phyloP scores from a whole-genome alignment of 768 basidiomycete genomes.

The Suillus subalutaceus region DNA sequence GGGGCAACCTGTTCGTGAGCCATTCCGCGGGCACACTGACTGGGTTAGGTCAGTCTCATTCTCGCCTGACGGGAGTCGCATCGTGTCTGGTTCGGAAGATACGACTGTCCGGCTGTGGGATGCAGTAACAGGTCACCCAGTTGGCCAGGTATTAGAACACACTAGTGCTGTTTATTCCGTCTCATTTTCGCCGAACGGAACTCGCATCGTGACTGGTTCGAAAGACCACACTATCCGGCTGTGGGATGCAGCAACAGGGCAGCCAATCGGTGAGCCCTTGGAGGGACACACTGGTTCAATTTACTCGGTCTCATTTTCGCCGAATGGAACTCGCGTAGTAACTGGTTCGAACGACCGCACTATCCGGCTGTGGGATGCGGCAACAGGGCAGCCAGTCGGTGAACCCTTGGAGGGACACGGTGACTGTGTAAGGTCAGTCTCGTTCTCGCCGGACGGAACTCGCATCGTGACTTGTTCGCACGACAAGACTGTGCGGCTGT shows the following conservation, averaged over 20 bases:
- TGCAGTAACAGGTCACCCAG: constrained; percentile 12
- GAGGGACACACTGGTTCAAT: constrained; percentile 15
- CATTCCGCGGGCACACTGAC: constrained; percentile 12
- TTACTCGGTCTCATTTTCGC: constrained; percentile 19
- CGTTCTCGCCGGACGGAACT: constrained; percentile 11
- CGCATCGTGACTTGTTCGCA: constrained; percentile 1
- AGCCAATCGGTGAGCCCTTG: constrained; percentile 9
- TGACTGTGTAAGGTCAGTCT: neutral
- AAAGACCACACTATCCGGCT: constrained; percentile 13
- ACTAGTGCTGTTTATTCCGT: constrained; percentile 7
- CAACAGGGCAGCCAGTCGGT: constrained; percentile 5
- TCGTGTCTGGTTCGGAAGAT: constrained; percentile 26
- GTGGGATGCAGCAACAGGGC: constrained; percentile 18
- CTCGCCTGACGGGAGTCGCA: constrained; percentile 13
- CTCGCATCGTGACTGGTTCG: constrained; percentile 10
- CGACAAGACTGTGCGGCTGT: constrained; percentile 10
- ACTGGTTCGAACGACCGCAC: constrained; percentile 15
- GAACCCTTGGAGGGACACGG: constrained; percentile 10
- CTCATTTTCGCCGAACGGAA: constrained; percentile 18
- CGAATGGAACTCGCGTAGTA: constrained; percentile 15
- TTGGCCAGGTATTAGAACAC: constrained; percentile 11
- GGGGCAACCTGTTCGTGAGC: constrained; percentile 11
- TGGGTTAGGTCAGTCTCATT: constrained; percentile 12
- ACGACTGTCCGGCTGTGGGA: constrained; percentile 24
- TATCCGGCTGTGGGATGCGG: constrained; percentile 12